A percentile compares a stretch with the other conserved stretches of the same genome.
Evolutionary conservation across 2,329 filamentous ascomycete species (phyloP).

Genomic region (Rhynchosporium graminicola): DNA sequence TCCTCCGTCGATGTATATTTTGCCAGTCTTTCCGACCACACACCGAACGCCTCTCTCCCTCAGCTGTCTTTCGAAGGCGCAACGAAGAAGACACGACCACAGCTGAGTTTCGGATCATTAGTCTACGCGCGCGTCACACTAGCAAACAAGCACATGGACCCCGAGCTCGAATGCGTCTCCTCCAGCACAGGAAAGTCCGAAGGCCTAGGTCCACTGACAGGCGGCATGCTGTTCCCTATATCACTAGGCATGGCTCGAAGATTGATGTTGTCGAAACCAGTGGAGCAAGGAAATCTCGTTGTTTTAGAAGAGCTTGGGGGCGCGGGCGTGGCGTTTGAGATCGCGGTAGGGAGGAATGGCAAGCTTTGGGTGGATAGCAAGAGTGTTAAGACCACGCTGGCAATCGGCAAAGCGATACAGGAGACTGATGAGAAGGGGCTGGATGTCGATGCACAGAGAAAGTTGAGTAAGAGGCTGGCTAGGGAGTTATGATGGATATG

Average conservation of each 20-base stretch:
- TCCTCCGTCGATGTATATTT: conserved; percentile 76
- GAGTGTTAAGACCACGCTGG: conserved; percentile 68
- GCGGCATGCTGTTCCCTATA: conserved; percentile 83
- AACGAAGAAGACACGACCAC: conserved; percentile 86
- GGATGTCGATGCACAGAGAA: conserved; percentile 67
- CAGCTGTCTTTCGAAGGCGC: conserved; percentile 92
- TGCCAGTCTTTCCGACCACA: conserved; percentile 71
- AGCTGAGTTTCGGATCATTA: conserved; percentile 71
- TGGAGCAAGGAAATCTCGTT: conserved; percentile 63
- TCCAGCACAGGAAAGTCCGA: conserved; percentile 84
- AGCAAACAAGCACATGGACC: conserved; percentile 79
- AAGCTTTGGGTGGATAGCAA: conserved; percentile 88
- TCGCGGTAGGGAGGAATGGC: conserved; percentile 90
- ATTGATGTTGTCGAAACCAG: conserved; percentile 65
- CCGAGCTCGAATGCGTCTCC: conserved; percentile 88
- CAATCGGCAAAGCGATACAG: conserved; percentile 75
- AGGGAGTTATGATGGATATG: conserved; percentile 29
- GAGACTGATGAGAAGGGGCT: conserved; percentile 72
- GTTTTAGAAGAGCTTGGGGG: conserved; percentile 77
- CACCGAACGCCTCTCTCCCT: conserved; percentile 68
- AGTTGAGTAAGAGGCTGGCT: conserved; percentile 62
- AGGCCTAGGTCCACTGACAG: conserved; percentile 78
- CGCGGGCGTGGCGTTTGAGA: conserved; percentile 84
- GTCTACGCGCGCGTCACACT: conserved; percentile 86
- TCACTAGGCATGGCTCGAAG: conserved; percentile 81